Evolutionary conservation across 2,329 filamentous ascomycete genomes (phyloP).

Genomic region (Pleomassaria siparia): DNA sequence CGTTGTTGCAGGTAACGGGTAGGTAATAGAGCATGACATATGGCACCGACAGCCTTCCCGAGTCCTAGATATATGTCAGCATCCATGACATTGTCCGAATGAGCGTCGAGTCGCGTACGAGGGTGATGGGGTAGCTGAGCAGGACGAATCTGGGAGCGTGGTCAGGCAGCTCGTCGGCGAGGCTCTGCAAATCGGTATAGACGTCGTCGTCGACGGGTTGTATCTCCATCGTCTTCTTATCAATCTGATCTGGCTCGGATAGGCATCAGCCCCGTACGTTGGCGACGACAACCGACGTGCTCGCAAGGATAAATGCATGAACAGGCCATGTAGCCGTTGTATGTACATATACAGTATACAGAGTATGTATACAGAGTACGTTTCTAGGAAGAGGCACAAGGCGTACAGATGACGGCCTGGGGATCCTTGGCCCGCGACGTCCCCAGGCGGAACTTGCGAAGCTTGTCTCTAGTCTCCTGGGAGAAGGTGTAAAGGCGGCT

Average conservation of each 20-base stretch:
- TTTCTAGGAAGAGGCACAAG: constrained; percentile 8
- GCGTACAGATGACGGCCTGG: constrained; percentile 91
- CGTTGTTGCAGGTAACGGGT: constrained; percentile 84
- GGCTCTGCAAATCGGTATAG: constrained; percentile 77
- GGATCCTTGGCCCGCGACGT: constrained; percentile 85
- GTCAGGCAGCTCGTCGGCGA: constrained; percentile 88
- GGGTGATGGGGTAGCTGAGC: constrained; percentile 84
- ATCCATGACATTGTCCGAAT: not conserved
- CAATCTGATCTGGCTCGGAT: constrained; percentile 72
- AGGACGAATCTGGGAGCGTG: constrained; percentile 88
- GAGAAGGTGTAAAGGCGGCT: constrained; percentile 91
- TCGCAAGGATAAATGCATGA: constrained; percentile 1
- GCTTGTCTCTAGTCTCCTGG: constrained; percentile 80
- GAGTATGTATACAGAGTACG: no score
- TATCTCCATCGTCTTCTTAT: constrained; percentile 88
- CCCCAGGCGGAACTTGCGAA: constrained; percentile 90
- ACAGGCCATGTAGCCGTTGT: no score
- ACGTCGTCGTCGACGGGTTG: constrained; percentile 77
- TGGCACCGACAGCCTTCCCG: constrained; percentile 82
- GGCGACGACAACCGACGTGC: constrained; percentile 4
- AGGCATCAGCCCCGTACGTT: constrained; percentile 34
- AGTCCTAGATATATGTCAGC: constrained; percentile 56
- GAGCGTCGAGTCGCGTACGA: constrained; percentile 57
- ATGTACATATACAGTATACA: no score
- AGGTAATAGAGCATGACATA: constrained; percentile 96